Evolutionary conservation across 73 alveolate species (phyloP), one percentile per base, ranked within the genome.

Genomic region (Urostyla sp.): DNA sequence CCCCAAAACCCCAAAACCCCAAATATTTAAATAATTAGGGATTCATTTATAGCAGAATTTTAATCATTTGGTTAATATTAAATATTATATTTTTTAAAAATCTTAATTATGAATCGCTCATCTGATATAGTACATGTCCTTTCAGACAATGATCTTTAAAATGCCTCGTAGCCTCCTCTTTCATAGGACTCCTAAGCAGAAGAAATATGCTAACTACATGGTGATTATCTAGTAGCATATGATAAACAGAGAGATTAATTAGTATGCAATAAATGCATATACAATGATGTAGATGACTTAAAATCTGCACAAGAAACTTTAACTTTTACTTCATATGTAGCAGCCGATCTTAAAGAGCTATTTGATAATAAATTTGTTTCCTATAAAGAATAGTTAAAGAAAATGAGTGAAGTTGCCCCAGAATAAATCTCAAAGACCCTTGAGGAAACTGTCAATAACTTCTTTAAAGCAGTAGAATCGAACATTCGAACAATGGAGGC

Each of bases 241-340:
- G 63, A 66, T 44, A 66, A 66, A 40, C 36, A 37, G 80, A 40
- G 16, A 18, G 20, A n/a, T 24, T 15, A 11, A 21, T 45, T 66
- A 5, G n/a, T 40, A 23, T 66, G 80, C 46, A 66, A 66, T 23
- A 66, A 66, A 26, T 44, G 80, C 44, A 66, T 66, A 43, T 66
- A 66, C 24, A 44, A 66, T 44, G 80, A 66, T 16, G 7, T 37
- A 13, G 80, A 66, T 10, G 80, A 66, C 44, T 6, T 66, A 7
- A 51, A 66, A 11, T 26, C 31, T 16, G 80, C 80, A 20, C 13
- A n/a, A 2, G 61, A 44, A 23, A 31, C 36, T 10, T 46, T 66
- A 1, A 66, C 80, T n/a, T 66, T 66, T 26, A 66, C 80, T 23
- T 66, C 80, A n/a, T 66, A 66, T 18, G 61, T 66, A 20, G 80